Evolutionary conservation across 805 yeast species (phyloP).

Genomic region (Danielia reshetovae): DNA sequence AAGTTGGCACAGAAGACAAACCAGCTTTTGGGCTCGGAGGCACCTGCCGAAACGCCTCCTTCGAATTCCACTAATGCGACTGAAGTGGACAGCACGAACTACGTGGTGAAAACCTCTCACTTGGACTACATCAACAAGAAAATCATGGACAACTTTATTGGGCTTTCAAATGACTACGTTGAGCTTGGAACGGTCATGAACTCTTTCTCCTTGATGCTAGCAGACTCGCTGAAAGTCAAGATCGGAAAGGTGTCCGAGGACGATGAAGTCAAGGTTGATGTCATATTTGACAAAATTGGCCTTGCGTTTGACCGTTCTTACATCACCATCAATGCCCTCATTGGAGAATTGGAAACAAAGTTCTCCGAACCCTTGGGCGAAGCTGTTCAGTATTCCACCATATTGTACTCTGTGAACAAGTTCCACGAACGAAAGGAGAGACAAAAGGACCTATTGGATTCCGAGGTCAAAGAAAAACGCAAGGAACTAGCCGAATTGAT

Average conservation of each 20-base stretch:
- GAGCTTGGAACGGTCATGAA: conserved; percentile 66
- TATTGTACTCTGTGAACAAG: conserved; percentile 53
- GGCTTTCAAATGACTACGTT: conserved; percentile 60
- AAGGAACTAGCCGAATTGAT: conserved; percentile 28
- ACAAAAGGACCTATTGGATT: conserved; percentile 30
- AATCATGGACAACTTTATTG: conserved; percentile 51
- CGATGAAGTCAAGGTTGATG: conserved; percentile 27
- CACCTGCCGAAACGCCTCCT: neutral
- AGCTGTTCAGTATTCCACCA: conserved; percentile 60
- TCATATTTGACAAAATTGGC: conserved; percentile 70
- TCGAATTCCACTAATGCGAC: neutral
- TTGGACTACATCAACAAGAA: conserved; percentile 57
- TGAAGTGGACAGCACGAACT: neutral
- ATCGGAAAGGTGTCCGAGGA: conserved; percentile 17
- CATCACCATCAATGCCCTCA: conserved; percentile 49
- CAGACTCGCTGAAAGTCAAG: conserved; percentile 23
- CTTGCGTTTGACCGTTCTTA: conserved; percentile 74
- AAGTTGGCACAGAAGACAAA: conserved; percentile 5
- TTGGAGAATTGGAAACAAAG: conserved; percentile 50
- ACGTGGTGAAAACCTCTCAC: conserved; percentile 25
- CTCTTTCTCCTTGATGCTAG: conserved; percentile 48
- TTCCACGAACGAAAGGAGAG: conserved; percentile 46
- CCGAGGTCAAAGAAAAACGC: conserved; percentile 29
- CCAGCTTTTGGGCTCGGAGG: conserved; percentile 1
- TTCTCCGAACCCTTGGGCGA: conserved; percentile 69